Evolutionary conservation across 2,329 filamentous ascomycete species (phyloP).

Genomic region (Coccinonectria pachysandricola): DNA sequence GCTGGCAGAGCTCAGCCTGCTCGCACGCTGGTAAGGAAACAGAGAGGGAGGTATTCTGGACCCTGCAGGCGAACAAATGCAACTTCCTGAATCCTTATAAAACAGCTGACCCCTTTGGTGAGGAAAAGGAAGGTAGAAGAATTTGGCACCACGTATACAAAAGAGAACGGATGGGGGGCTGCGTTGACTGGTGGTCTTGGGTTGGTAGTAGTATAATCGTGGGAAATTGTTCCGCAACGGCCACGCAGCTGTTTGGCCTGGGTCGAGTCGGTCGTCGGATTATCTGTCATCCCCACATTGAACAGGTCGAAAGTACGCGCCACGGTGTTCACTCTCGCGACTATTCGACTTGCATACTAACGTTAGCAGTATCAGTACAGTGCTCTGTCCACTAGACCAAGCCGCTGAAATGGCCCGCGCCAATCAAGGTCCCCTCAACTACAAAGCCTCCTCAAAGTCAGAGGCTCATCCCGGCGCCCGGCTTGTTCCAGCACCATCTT

Average conservation of each 20-base stretch:
- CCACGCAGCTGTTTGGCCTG: constrained; percentile 17
- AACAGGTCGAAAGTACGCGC: constrained; percentile 15
- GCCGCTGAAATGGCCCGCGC: too few species aligned
- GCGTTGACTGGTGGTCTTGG: constrained; percentile 5
- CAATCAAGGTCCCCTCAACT: too few species aligned
- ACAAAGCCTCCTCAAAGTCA: too few species aligned
- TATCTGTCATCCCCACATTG: constrained; percentile 22
- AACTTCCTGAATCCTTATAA: too few species aligned
- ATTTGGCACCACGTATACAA: constrained; percentile 6
- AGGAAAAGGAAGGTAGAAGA: constrained; percentile 5
- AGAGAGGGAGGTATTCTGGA: too few species aligned
- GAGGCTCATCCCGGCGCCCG: too few species aligned
- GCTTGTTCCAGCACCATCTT: too few species aligned
- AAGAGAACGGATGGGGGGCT: constrained; percentile 6
- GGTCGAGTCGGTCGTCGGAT: constrained; percentile 20
- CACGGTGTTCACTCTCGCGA: constrained; percentile 28
- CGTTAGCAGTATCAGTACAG: too few species aligned
- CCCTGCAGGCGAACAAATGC: too few species aligned
- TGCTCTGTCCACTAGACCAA: too few species aligned
- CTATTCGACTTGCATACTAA: too few species aligned
- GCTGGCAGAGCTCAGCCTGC: constrained; percentile 27
- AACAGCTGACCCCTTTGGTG: constrained; percentile 1
- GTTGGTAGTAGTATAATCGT: constrained; percentile 4
- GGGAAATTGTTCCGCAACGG: constrained; percentile 17
- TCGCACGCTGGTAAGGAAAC: constrained; percentile 11